Evolutionary conservation across 768 basidiomycete genomes (phyloP).

Genomic region (Galerina sulciceps): DNA sequence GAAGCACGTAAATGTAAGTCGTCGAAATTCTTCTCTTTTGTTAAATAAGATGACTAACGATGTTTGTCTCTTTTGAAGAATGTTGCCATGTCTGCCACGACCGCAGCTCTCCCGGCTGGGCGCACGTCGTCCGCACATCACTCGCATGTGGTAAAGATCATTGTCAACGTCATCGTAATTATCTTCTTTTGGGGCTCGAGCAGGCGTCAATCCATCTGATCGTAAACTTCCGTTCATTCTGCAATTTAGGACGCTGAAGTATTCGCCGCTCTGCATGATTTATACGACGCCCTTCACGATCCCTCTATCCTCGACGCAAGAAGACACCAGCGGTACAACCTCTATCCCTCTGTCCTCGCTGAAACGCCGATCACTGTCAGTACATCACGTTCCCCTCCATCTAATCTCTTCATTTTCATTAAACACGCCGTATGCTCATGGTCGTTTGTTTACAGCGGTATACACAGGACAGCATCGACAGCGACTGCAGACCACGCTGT

Average conservation of each 20-base stretch:
- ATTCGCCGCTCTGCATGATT: conserved; percentile 5
- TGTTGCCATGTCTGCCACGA: background rate
- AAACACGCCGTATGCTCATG: conserved; percentile 12
- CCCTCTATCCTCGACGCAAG: conserved; percentile 21
- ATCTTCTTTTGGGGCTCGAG: conserved; percentile 1
- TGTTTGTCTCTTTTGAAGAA: background rate
- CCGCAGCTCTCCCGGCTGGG: background rate
- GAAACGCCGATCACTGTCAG: conserved; percentile 12
- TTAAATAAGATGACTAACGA: background rate
- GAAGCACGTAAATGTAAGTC: background rate
- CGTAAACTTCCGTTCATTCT: background rate
- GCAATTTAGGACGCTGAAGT: conserved; percentile 12
- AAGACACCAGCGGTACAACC: conserved; percentile 11
- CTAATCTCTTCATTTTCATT: conserved; percentile 1
- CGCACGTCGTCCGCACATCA: background rate
- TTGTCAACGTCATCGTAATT: background rate
- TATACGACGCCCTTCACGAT: conserved; percentile 21
- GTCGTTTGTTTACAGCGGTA: background rate
- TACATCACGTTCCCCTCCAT: background rate
- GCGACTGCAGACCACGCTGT: conserved; percentile 11
- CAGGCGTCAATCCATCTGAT: background rate
- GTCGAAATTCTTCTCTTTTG: background rate
- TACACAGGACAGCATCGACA: conserved; percentile 4
- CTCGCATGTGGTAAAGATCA: background rate
- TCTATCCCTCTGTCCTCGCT: conserved; percentile 7